Evolutionary conservation across 139 green algal species (phyloP).

Genomic region (Closterium sp.): DNA sequence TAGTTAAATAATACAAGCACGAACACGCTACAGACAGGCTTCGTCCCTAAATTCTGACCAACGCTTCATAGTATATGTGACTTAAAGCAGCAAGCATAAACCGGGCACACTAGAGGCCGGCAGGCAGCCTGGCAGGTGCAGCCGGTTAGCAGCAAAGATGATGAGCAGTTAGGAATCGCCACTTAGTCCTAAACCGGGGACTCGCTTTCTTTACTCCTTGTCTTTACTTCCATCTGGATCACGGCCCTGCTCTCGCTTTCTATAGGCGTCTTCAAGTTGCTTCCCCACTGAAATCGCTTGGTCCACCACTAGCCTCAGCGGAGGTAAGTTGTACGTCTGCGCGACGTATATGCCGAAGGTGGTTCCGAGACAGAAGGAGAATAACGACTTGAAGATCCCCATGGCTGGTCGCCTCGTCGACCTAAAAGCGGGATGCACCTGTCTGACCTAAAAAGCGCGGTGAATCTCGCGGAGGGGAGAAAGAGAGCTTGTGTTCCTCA

Average conservation of each 20-base stretch:
- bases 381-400: not conserved
- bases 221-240: not conserved
- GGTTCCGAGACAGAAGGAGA: not conserved
- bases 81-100: not conserved
- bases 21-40: not conserved
- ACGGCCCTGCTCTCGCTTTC: not conserved
- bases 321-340: constrained; percentile 5
- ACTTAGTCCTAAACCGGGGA: not conserved
- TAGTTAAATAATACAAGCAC: not conserved
- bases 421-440: not conserved
- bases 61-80: not conserved
- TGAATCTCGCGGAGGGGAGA: not conserved
- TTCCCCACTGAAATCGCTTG: not conserved
- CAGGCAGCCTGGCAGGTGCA: not conserved
- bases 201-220: too few relatives aligned
- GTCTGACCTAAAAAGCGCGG: not conserved
- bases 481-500: not conserved
- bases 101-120: not conserved
- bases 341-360: not conserved
- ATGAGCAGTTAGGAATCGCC: not conserved
- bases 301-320: not conserved
- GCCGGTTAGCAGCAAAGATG: not conserved
- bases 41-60: not conserved
- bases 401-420: not conserved
- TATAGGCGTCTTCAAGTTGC: not conserved